phyloP scores from a whole-genome alignment of 345 rosid species.

The Rhizophora apiculata region DNA sequence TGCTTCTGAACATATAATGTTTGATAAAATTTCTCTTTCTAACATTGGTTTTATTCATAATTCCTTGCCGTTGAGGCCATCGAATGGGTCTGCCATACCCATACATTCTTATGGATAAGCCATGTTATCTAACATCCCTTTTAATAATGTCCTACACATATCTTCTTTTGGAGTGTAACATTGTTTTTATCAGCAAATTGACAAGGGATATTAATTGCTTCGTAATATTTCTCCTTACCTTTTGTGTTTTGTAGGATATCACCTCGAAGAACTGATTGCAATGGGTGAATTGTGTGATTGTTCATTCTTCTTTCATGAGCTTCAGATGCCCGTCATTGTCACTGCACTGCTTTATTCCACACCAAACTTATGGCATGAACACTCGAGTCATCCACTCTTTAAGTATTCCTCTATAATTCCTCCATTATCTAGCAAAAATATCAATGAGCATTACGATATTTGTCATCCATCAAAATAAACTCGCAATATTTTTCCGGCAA shows the following conservation, averaged over 20 bases:
- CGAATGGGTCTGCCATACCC: background rate
- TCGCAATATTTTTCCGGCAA: too few species aligned
- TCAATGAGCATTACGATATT: too few species aligned
- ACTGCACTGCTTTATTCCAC: too few species aligned
- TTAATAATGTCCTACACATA: background rate
- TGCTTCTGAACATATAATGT: background rate
- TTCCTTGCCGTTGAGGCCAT: background rate
- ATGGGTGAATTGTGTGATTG: constrained; percentile 5
- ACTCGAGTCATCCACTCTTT: background rate
- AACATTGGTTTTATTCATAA: background rate
- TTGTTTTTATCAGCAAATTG: background rate
- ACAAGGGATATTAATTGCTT: background rate
- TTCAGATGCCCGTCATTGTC: background rate
- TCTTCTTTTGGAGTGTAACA: background rate
- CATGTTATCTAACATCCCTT: background rate
- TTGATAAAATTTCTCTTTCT: too few species aligned
- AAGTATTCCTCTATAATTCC: background rate
- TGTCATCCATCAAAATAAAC: background rate
- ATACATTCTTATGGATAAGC: too few species aligned
- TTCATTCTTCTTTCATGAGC: background rate
- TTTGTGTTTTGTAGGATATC: background rate
- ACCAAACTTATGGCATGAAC: background rate
- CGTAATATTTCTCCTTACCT: background rate
- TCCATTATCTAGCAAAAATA: background rate
- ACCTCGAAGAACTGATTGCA: background rate